These are phyloP conservation scores for Paramecium biaurelia DNA, from an alignment of 73 alveolate genomes.

Conservation along the genomic window DNA sequence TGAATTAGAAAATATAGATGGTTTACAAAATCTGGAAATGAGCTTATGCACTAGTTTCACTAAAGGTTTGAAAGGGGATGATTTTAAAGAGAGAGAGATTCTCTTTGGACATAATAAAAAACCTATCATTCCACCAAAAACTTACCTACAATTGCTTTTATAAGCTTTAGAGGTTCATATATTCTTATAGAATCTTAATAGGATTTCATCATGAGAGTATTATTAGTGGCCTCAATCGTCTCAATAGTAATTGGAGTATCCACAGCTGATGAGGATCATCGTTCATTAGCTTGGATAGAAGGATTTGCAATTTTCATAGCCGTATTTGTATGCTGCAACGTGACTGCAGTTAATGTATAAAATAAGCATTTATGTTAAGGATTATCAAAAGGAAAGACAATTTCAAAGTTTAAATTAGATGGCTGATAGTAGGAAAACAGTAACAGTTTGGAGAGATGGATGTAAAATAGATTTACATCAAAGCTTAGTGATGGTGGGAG, in stretches of 20 bases:
- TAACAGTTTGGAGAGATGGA: conserved; percentile 75
- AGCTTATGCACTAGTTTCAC: conserved; percentile 47
- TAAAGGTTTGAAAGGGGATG: conserved; percentile 58
- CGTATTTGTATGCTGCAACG: conserved; percentile 74
- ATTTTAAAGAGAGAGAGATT: conserved; percentile 13
- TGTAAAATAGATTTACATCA: conserved; percentile 58
- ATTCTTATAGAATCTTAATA: not conserved
- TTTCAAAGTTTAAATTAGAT: conserved; percentile 43
- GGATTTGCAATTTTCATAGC: conserved; percentile 76
- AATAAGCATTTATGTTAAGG: not conserved
- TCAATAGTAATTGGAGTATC: conserved; percentile 67
- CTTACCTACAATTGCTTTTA: not conserved
- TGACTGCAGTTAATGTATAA: conserved; percentile 68
- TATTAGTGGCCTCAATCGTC: conserved; percentile 73
- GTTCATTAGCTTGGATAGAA: conserved; percentile 76
- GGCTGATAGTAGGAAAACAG: conserved; percentile 61
- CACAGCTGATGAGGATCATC: conserved; percentile 50
- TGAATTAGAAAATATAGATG: not conserved
- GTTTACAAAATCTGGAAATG: not conserved
- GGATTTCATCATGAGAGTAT: conserved; percentile 76
- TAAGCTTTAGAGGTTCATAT: conserved; percentile 42
- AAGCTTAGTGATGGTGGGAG: conserved; percentile 83
- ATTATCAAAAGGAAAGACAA: conserved; percentile 71
- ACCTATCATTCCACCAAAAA: conserved; percentile 48
- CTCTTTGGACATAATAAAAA: conserved; percentile 36